Evolutionary conservation across 2,329 filamentous ascomycete species (phyloP).

Genomic region (Nemania bipapillata): DNA sequence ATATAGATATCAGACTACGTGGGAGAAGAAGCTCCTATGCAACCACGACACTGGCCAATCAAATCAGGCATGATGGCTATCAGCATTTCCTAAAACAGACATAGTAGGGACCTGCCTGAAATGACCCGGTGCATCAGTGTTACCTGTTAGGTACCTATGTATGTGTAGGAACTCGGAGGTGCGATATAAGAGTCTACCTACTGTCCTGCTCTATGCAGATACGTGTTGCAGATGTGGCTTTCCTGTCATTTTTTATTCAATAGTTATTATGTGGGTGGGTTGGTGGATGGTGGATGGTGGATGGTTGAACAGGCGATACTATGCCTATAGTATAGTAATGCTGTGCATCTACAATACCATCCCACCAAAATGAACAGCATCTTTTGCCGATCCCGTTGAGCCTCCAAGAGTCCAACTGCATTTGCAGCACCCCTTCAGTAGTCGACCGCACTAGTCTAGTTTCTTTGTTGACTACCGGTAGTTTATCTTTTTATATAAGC

Average conservation of each 20-base stretch:
- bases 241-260: constrained; percentile 12
- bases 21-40: background rate
- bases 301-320: background rate
- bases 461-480: constrained; percentile 1
- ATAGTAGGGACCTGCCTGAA: constrained; percentile 5
- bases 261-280: background rate
- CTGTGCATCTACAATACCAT: background rate
- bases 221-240: constrained; percentile 15
- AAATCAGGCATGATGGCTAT: background rate
- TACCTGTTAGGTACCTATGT: background rate
- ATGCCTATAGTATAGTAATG: background rate
- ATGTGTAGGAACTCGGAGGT: background rate
- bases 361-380: background rate
- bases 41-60: constrained; percentile 13
- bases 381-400: constrained; percentile 17
- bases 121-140: constrained; percentile 3
- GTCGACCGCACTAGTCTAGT: constrained; percentile 15
- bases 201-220: background rate
- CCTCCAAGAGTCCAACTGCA: constrained; percentile 34
- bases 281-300: background rate
- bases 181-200: background rate
- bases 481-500: background rate
- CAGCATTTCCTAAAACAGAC: constrained; percentile 17
- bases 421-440: background rate
- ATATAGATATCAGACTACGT: constrained; percentile 5